Conservation (phyloP, 2,329 filamentous ascomycete genomes). For the Arthroderma uncinatum region DNA sequence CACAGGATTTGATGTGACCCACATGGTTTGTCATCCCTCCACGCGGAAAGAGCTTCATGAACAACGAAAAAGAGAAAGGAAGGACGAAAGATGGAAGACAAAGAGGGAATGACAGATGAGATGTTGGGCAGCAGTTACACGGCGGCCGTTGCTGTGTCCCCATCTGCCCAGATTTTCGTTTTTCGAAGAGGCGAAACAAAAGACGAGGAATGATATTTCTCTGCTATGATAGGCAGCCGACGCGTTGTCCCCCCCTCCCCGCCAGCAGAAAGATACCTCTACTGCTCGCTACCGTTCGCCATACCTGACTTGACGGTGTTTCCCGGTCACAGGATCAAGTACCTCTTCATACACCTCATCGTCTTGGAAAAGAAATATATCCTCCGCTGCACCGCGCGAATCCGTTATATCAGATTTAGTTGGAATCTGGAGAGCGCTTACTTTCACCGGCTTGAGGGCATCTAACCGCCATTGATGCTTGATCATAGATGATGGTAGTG, state of each 20-base stretch:
- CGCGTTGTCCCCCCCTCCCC: neutral
- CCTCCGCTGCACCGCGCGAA: neutral
- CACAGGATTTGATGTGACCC: neutral
- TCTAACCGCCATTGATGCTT: neutral
- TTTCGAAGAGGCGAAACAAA: neutral
- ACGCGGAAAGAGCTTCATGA: neutral
- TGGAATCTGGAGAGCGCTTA: neutral
- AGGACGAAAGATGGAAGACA: neutral
- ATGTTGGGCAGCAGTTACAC: neutral
- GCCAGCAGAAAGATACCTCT: no score
- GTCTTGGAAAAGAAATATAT: slow-evolving; percentile 14
- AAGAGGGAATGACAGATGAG: neutral
- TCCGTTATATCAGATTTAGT: neutral
- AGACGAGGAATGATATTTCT: neutral
- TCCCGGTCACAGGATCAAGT: slow-evolving; percentile 16
- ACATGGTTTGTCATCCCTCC: neutral
- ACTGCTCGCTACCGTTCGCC: slow-evolving; percentile 5
- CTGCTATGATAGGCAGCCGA: neutral
- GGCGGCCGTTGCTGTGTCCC: neutral
- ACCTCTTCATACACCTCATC: slow-evolving; percentile 19
- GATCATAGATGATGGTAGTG: neutral
- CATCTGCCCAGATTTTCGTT: neutral
- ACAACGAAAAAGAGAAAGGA: neutral
- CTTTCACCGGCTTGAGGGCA: neutral
- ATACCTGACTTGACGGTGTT: slow-evolving; percentile 14